Evolutionary conservation across 192 early-diverging fungal genomes (phyloP).

Genomic region (Entomortierella parvispora): DNA sequence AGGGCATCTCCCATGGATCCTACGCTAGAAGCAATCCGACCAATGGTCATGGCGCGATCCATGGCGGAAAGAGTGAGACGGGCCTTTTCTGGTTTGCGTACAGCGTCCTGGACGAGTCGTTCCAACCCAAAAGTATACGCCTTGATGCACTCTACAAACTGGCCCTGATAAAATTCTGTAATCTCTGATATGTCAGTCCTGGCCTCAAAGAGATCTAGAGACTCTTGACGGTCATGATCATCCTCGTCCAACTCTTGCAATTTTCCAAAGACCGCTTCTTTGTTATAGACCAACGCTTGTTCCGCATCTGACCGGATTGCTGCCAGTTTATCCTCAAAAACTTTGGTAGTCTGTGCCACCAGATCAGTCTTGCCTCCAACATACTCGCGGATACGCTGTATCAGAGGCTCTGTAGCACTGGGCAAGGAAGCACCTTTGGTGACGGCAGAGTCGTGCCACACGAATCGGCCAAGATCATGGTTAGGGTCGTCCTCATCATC

Average conservation of each 20-base stretch:
- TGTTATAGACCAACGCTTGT: slow-evolving; percentile 8
- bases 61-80: slow-evolving; percentile 33
- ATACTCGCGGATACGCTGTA: slow-evolving; percentile 28
- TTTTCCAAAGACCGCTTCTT: slow-evolving; percentile 3
- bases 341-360: slow-evolving; percentile 14
- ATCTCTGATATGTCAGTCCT: slow-evolving; percentile 9
- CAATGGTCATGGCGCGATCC: slow-evolving; percentile 42
- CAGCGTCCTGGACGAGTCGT: slow-evolving; percentile 27
- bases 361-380: slow-evolving; percentile 44
- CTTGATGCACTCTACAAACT: slow-evolving; percentile 27
- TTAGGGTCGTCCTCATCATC: slow-evolving; percentile 33
- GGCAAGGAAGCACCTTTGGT: slow-evolving; percentile 16
- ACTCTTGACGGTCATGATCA: slow-evolving; percentile 9
- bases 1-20: slow-evolving; percentile 14
- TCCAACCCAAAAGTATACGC: slow-evolving; percentile 25
- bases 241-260: slow-evolving; percentile 8
- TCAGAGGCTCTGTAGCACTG: slow-evolving; percentile 36
- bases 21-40: slow-evolving; percentile 25
- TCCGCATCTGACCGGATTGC: slow-evolving; percentile 38
- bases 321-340: slow-evolving; percentile 14
- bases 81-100: slow-evolving; percentile 38
- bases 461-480: slow-evolving; percentile 44
- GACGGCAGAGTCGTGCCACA: slow-evolving; percentile 17
- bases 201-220: slow-evolving; percentile 31
- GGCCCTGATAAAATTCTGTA: slow-evolving; percentile 32